A percentile compares a stretch with the other conserved stretches of the same genome.
Evolutionary conservation across 148 eudicot species (phyloP).

Genomic region (Linanthus parryae): DNA sequence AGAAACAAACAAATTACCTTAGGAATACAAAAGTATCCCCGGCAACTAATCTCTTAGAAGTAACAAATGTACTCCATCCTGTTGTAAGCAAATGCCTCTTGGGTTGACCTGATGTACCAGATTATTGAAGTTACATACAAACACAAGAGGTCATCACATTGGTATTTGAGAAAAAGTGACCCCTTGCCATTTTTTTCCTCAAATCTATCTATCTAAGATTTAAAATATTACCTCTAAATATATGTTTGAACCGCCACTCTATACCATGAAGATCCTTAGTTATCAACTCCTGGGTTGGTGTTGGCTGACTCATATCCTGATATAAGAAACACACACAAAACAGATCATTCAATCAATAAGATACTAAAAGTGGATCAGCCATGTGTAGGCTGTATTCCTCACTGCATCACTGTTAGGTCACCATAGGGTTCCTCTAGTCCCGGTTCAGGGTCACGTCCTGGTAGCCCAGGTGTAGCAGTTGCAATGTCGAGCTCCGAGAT

Average conservation of each 20-base stretch:
- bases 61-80: conserved; percentile 98
- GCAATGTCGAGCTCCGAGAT: too few species aligned
- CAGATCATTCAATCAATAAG: conserved; percentile 2
- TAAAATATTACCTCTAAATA: conserved; percentile 72
- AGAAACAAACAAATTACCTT: conserved; percentile 38
- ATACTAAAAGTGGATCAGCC: not conserved
- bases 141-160: not conserved
- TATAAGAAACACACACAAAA: conserved; percentile 1
- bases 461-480: too few species aligned
- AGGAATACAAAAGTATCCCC: conserved; percentile 93
- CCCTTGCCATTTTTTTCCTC: not conserved
- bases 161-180: not conserved
- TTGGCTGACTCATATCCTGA: conserved; percentile 80
- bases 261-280: conserved; percentile 87
- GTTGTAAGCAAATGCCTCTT: conserved; percentile 95
- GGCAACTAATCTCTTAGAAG: conserved; percentile 90
- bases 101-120: conserved; percentile 92
- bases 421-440: too few species aligned
- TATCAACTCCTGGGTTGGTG: conserved; percentile 81
- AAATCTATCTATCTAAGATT: not conserved
- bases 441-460: too few species aligned
- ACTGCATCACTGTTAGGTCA: too few species aligned
- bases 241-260: conserved; percentile 89
- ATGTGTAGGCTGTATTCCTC: too few species aligned
- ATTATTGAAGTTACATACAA: too few species aligned